phyloP scores from a whole-genome alignment of 768 basidiomycete genomes.

The Suillus occidentalis region DNA sequence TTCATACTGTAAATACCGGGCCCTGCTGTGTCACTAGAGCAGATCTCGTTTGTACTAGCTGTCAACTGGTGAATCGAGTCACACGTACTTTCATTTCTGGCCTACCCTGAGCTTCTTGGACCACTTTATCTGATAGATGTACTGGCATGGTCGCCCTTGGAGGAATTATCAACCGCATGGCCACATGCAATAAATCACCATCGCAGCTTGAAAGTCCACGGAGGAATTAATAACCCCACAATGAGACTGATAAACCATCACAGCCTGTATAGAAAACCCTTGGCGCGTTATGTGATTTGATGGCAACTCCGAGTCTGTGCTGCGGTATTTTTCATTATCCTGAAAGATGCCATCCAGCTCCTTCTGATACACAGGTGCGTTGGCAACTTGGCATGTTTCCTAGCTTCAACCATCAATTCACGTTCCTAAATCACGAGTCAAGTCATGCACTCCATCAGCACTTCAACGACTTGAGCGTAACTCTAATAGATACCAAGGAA shows the following conservation, averaged over 20 bases:
- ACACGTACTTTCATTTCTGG: not conserved
- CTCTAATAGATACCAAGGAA: too few species aligned
- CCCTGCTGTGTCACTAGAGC: not conserved
- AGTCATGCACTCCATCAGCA: not conserved
- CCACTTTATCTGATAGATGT: not conserved
- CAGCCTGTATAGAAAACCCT: not conserved
- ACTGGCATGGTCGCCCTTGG: not conserved
- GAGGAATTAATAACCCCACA: not conserved
- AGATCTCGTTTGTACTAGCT: not conserved
- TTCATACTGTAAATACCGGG: not conserved
- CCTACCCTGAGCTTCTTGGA: not conserved
- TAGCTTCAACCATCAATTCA: not conserved
- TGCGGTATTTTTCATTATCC: not conserved
- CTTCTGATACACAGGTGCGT: not conserved
- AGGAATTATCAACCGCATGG: not conserved
- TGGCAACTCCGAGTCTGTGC: not conserved
- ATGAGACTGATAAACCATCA: not conserved
- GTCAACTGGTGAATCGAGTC: too few species aligned
- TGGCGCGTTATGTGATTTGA: not conserved
- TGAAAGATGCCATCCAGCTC: not conserved
- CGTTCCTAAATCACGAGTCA: not conserved
- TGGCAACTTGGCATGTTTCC: not conserved
- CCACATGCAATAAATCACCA: not conserved
- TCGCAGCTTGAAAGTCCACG: not conserved
- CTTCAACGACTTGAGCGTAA: too few species aligned